Base-by-base conservation (phyloP, 2,329 filamentous ascomycete genomes). In the Colletotrichum lini region DNA sequence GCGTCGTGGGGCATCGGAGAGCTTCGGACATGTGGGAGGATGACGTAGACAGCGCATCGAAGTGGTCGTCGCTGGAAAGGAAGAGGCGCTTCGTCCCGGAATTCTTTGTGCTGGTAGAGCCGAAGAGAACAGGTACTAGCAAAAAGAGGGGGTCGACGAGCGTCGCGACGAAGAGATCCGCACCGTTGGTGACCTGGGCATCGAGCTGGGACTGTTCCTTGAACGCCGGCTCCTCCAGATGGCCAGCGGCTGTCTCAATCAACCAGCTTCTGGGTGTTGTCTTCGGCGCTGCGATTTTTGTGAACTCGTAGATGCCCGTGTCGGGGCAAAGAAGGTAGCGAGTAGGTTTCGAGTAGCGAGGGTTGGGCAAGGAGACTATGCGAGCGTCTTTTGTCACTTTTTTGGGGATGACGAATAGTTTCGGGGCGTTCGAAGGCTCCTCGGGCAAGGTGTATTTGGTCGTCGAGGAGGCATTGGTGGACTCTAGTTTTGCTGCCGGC, bases 111-210 rank as follows among this genome's bases (percentile, higher is more conserved):
- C 82, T 74, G 4, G 77, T 64, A 44, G 82, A 76, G 49, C 89
- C 80, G 1, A 84, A 82, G 2, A 98, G 86, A 4, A 91, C 88
- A 0, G 96, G 93, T 1, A 98, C 84, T 4, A 97, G 79, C 61
- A 98, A 85, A 82, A 98, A 98, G 3, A 98, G 78, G 6, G 94
- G 88, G 80, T 99, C 96, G 65, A 98, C 85, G 2, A 91, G 89
- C 1, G 96, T 98, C 10, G 96, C 94, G 70, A 98, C 82, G 76
- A 93, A 92, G n/a, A 98, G 83, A 71, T 95, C 91, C 44, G 94
- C 90, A 53, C 86, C 87, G 76, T 91, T 91, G 44, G 91, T 87
- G 30, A 94, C 75, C 35, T 79, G 75, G 42, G 75, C 74, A 35
- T 75, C 74, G 65, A 52, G 65, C 63, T 75, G 73, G 45, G 73